Evolutionary conservation across 2,329 filamentous ascomycete species (phyloP).

Genomic region (Cytospora schulzeri): DNA sequence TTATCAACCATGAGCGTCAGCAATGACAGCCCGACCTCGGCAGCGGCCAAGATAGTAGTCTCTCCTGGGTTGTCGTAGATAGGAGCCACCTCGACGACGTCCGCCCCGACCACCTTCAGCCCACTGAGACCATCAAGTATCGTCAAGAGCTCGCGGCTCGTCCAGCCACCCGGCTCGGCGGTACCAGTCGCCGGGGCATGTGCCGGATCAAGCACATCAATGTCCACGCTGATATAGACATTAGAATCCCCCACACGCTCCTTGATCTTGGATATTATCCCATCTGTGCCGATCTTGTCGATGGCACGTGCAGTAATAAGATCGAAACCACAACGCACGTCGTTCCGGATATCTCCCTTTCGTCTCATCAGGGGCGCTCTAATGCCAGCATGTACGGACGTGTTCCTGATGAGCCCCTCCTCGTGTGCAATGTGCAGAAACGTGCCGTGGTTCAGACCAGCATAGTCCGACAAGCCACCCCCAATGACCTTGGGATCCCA

Average conservation of each 20-base stretch:
- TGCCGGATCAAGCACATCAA: conserved; percentile 77
- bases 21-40: conserved; percentile 28
- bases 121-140: conserved; percentile 72
- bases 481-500: conserved; percentile 66
- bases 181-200: conserved; percentile 69
- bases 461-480: conserved; percentile 62
- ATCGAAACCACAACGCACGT: conserved; percentile 60
- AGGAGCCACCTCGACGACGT: conserved; percentile 79
- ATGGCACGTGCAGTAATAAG: conserved; percentile 66
- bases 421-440: conserved; percentile 65
- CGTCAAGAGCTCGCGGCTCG: conserved; percentile 73
- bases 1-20: conserved; percentile 30
- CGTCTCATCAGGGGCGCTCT: conserved; percentile 53
- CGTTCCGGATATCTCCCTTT: conserved; percentile 54
- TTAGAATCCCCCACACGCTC: conserved; percentile 52
- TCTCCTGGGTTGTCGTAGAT: conserved; percentile 75
- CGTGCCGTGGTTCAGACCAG: conserved; percentile 58
- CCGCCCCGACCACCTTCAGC: conserved; percentile 74
- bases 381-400: conserved; percentile 64
- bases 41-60: conserved; percentile 51
- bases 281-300: conserved; percentile 67
- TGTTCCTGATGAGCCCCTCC: conserved; percentile 58
- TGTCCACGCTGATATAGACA: conserved; percentile 76
- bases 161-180: conserved; percentile 80
- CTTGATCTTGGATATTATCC: conserved; percentile 66